phyloP scores from a whole-genome alignment of 257 asterid genomes.

The Gynochthodes officinalis region DNA sequence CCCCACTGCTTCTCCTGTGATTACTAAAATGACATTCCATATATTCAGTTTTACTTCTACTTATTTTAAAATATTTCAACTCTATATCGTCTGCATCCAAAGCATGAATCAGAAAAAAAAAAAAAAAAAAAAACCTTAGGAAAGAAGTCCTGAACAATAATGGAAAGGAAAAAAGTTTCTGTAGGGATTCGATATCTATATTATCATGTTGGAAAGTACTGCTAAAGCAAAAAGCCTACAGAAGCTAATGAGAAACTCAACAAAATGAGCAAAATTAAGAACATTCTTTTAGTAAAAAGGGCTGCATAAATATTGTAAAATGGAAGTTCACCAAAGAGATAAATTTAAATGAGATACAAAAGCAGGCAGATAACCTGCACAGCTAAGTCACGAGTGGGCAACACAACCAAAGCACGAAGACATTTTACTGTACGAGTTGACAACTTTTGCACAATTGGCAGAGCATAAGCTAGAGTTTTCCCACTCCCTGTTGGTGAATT shows the following conservation, averaged over 20 bases:
- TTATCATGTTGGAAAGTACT: neutral
- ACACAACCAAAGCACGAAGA: slow-evolving; percentile 87
- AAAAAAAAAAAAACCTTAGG: neutral
- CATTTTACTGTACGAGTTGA: slow-evolving; percentile 62
- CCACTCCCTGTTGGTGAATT: slow-evolving; percentile 97
- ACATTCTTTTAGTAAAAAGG: neutral
- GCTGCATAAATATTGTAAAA: neutral
- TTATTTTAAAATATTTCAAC: too few species aligned
- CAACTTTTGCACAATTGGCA: slow-evolving; percentile 78
- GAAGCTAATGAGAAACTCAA: neutral
- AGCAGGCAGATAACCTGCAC: slow-evolving; percentile 51
- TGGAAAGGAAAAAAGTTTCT: neutral
- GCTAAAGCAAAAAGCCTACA: neutral
- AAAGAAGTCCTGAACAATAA: neutral
- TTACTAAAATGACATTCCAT: too few species aligned
- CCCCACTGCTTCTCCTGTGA: too few species aligned
- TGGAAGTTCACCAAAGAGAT: neutral
- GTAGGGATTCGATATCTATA: neutral
- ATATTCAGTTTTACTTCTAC: too few species aligned
- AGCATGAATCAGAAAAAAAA: too few species aligned
- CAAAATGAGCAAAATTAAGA: neutral
- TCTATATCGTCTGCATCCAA: too few species aligned
- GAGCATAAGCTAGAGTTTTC: slow-evolving; percentile 82
- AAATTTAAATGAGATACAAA: neutral
- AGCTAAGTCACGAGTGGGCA: slow-evolving; percentile 94